phyloP scores from a whole-genome alignment of 2,329 filamentous ascomycete species.

The Epichloe aotearoae region DNA sequence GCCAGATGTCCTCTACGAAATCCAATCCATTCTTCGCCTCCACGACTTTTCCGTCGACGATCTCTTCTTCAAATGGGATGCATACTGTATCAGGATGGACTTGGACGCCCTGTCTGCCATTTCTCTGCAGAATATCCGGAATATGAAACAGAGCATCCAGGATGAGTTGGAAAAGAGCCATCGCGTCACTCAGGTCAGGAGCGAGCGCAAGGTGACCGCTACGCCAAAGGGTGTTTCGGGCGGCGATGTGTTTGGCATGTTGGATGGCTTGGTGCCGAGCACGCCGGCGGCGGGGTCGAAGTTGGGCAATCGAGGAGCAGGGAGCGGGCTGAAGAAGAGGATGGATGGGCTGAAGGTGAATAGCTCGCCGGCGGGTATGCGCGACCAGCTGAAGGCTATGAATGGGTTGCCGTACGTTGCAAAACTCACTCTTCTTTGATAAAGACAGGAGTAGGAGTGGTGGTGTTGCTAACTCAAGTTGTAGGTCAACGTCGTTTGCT shows the following conservation, averaged over 20 bases:
- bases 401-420: constrained; percentile 16
- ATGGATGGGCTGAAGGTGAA: constrained; percentile 16
- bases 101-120: constrained; percentile 52
- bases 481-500: constrained; percentile 40
- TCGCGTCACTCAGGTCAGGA: constrained; percentile 48
- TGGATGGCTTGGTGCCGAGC: constrained; percentile 56
- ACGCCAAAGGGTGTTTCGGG: constrained; percentile 48
- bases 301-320: constrained; percentile 23
- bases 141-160: constrained; percentile 77
- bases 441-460: not conserved
- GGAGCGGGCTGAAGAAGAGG: constrained; percentile 20
- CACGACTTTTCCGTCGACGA: constrained; percentile 74
- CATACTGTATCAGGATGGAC: constrained; percentile 91
- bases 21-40: constrained; percentile 75
- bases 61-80: constrained; percentile 97
- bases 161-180: constrained; percentile 69
- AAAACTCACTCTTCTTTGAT: not conserved
- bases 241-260: constrained; percentile 72
- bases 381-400: constrained; percentile 20
- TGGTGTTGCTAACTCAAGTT: not conserved
- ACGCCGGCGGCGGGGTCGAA: constrained; percentile 37
- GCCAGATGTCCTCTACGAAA: constrained; percentile 64
- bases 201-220: constrained; percentile 47
- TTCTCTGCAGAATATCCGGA: constrained; percentile 56
- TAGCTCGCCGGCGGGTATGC: constrained; percentile 23